Percentiles rank a stretch among this genome's conserved stretches.
Evolutionary conservation across 176 grass and related monocot species (phyloP).

Genomic region (Eragrostis nindensis): DNA sequence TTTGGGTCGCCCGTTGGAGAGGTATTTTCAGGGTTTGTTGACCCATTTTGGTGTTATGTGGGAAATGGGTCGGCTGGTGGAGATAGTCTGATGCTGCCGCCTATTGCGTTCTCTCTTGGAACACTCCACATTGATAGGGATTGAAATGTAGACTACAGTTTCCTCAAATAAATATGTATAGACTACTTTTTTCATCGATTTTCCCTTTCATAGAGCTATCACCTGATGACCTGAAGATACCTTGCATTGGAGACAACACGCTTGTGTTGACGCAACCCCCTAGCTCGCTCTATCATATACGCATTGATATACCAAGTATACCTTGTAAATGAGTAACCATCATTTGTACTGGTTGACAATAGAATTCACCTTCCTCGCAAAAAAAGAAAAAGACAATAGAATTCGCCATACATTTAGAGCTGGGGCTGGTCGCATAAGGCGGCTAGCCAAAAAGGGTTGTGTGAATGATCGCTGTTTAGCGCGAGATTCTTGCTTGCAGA

Average conservation of each 20-base stretch:
- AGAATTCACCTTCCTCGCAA: too few relatives aligned
- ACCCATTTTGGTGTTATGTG: too few relatives aligned
- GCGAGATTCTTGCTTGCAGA: constrained; percentile 39
- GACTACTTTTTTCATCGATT: background rate
- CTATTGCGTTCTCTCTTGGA: background rate
- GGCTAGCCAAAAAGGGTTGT: background rate
- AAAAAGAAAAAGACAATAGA: too few relatives aligned
- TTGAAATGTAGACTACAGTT: background rate
- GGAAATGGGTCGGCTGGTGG: too few relatives aligned
- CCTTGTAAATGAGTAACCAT: too few relatives aligned
- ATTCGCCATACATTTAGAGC: background rate
- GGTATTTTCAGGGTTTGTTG: too few relatives aligned
- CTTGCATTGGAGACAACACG: background rate
- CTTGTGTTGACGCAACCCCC: too few relatives aligned
- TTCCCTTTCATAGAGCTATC: background rate
- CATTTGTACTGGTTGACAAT: too few relatives aligned
- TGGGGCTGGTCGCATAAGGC: background rate
- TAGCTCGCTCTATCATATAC: too few relatives aligned
- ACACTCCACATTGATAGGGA: background rate
- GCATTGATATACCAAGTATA: too few relatives aligned
- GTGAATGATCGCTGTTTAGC: constrained; percentile 31
- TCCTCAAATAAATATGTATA: too few relatives aligned
- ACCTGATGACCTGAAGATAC: background rate
- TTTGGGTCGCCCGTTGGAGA: too few relatives aligned
- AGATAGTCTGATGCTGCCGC: background rate